Percentiles rank a stretch among this genome's conserved stretches.
Evolutionary conservation across 345 rosid species (phyloP).

Genomic region (Sapria himalayana): DNA sequence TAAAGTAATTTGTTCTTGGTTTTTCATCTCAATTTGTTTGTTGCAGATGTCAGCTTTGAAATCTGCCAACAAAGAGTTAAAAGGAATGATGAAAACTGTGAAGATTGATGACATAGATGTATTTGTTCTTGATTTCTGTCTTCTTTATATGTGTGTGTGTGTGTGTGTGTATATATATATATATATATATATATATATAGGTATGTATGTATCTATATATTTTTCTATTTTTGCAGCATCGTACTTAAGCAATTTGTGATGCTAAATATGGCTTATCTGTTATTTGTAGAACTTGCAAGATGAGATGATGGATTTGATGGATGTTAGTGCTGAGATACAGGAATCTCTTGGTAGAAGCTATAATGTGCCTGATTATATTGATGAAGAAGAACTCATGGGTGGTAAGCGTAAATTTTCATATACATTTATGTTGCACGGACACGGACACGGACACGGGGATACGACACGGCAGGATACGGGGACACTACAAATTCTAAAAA

Average conservation of each 20-base stretch:
- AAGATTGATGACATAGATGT: slow-evolving; percentile 95
- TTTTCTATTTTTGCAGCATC: slow-evolving; percentile 2
- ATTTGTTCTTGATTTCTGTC: slow-evolving; percentile 8
- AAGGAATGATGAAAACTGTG: slow-evolving; percentile 98
- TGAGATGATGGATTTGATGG: slow-evolving; percentile 99
- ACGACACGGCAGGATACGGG: too few relatives aligned
- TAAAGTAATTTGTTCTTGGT: background rate
- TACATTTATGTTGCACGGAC: too few relatives aligned
- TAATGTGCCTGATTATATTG: slow-evolving; percentile 88
- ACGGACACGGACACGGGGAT: too few relatives aligned
- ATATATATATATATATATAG: too few relatives aligned
- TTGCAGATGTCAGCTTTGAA: slow-evolving; percentile 75
- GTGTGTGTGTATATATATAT: too few relatives aligned
- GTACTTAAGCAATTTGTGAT: slow-evolving; percentile 3
- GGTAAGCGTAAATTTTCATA: slow-evolving; percentile 24
- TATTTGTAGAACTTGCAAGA: slow-evolving; percentile 72
- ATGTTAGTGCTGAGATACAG: slow-evolving; percentile 84
- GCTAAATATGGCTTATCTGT: slow-evolving; percentile 3
- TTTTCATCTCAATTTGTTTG: slow-evolving; percentile 8
- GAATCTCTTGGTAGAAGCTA: slow-evolving; percentile 91
- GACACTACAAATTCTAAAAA: too few relatives aligned
- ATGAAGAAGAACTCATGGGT: slow-evolving; percentile 95
- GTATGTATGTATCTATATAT: too few relatives aligned
- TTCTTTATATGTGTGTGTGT: too few relatives aligned
- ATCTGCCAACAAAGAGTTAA: slow-evolving; percentile 92